Percentiles rank a stretch among this genome's conserved stretches.
Conservation (phyloP, 495 filamentous ascomycete genomes). For the Penicillium odoratum region DNA sequence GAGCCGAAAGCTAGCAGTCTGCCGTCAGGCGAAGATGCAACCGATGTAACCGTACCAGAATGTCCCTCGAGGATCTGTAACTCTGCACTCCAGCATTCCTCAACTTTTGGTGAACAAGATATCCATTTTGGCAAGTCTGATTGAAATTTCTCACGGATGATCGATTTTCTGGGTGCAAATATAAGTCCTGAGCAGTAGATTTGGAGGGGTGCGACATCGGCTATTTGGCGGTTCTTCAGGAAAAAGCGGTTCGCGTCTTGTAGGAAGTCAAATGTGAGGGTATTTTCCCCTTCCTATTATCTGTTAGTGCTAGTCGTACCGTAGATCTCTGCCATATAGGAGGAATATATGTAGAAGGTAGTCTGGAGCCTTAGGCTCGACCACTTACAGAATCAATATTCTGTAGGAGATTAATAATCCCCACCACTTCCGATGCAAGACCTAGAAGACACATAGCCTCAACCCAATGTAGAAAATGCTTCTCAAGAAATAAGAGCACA, state of each 20-base stretch:
- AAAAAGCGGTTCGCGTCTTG: slow-evolving; percentile 27
- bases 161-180: slow-evolving; percentile 33
- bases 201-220: slow-evolving; percentile 24
- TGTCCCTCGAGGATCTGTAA: background rate
- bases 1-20: background rate
- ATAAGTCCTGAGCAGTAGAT: slow-evolving; percentile 28
- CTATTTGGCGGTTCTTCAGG: slow-evolving; percentile 29
- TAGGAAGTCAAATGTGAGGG: slow-evolving; percentile 11
- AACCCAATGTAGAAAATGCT: slow-evolving; percentile 46
- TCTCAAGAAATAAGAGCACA: slow-evolving; percentile 3
- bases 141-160: slow-evolving; percentile 20
- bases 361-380: no score
- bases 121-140: slow-evolving; percentile 16
- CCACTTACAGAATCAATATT: background rate
- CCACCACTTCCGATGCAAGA: slow-evolving; percentile 5
- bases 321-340: slow-evolving; percentile 1
- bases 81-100: slow-evolving; percentile 12
- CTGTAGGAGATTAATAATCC: slow-evolving; percentile 2
- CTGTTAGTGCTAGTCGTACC: background rate
- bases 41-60: background rate
- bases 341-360: background rate
- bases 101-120: slow-evolving; percentile 11
- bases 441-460: slow-evolving; percentile 41
- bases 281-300: slow-evolving; percentile 13
- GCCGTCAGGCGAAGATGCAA: background rate